Evolutionary conservation across 257 asterid species (phyloP).

Genomic region (Primulina huaijiensis): DNA sequence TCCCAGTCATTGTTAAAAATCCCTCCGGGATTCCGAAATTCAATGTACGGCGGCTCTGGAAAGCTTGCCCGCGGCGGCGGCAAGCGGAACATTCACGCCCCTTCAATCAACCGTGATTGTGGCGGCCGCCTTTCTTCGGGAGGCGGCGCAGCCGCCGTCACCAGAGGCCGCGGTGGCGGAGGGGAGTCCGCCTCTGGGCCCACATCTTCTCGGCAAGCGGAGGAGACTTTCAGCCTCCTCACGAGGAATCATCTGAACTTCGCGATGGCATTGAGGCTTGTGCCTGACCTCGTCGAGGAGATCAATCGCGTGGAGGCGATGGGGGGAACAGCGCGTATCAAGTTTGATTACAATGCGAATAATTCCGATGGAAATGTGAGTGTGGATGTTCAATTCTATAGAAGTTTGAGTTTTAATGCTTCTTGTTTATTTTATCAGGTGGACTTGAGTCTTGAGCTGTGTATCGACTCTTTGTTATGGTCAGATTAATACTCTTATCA

Average conservation of each 20-base stretch:
- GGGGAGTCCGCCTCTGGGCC: conserved; percentile 36
- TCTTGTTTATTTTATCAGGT: conserved; percentile 9
- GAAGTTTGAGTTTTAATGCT: conserved; percentile 20
- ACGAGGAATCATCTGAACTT: conserved; percentile 76
- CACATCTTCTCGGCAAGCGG: conserved; percentile 45
- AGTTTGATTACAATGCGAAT: conserved; percentile 78
- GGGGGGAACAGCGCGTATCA: conserved; percentile 70
- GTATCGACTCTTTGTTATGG: neutral
- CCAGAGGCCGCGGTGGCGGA: conserved; percentile 45
- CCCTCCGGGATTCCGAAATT: conserved; percentile 22
- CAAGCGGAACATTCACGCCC: conserved; percentile 57
- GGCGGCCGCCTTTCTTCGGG: conserved; percentile 55
- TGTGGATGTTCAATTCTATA: conserved; percentile 25
- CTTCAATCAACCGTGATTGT: conserved; percentile 63
- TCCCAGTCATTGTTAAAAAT: neutral
- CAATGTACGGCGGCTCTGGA: conserved; percentile 70
- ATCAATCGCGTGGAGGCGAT: conserved; percentile 89
- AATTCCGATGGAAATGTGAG: conserved; percentile 80
- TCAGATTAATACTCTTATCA: conserved; percentile 6
- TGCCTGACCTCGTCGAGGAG: conserved; percentile 96
- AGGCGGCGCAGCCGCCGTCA: conserved; percentile 32
- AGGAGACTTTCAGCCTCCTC: conserved; percentile 74
- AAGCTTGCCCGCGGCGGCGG: conserved; percentile 56
- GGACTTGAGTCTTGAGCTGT: conserved; percentile 22
- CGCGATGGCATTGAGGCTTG: conserved; percentile 82